Percentiles rank a stretch among this genome's conserved stretches.
phyloP scores from a whole-genome alignment of 139 green algal species.

The Chlamydomonas sp. region DNA sequence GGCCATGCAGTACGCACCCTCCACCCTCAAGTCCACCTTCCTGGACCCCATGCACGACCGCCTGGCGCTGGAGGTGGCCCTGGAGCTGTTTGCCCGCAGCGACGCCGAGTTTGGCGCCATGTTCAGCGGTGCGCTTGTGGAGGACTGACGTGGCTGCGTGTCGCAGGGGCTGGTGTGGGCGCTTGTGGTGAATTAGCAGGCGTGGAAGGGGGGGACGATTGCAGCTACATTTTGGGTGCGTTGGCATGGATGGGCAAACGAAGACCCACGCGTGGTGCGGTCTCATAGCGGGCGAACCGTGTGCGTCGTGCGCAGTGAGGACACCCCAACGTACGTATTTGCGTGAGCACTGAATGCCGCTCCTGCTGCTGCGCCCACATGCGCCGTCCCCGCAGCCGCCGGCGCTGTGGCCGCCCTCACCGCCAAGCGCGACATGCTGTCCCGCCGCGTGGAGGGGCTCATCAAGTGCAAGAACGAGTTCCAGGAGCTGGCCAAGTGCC shows the following conservation, averaged over 20 bases:
- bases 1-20: constrained; percentile 72
- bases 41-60: constrained; percentile 75
- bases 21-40: constrained; percentile 87
- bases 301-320: background rate
- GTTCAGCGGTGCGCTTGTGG: constrained; percentile 55
- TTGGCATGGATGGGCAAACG: background rate
- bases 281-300: too few species aligned
- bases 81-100: constrained; percentile 78
- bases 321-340: background rate
- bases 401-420: constrained; percentile 71
- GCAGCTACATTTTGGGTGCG: background rate
- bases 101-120: constrained; percentile 84
- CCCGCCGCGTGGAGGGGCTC: constrained; percentile 74
- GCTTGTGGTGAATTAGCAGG: background rate
- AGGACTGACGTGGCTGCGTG: background rate
- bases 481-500: constrained; percentile 61
- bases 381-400: constrained; percentile 62
- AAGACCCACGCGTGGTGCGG: background rate
- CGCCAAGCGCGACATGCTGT: constrained; percentile 71
- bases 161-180: background rate
- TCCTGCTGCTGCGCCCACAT: background rate
- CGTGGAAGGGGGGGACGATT: background rate
- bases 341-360: background rate
- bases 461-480: constrained; percentile 87
- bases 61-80: constrained; percentile 66